Evolutionary conservation across 176 grass and related monocot species (phyloP).

Genomic region (Areca catechu): DNA sequence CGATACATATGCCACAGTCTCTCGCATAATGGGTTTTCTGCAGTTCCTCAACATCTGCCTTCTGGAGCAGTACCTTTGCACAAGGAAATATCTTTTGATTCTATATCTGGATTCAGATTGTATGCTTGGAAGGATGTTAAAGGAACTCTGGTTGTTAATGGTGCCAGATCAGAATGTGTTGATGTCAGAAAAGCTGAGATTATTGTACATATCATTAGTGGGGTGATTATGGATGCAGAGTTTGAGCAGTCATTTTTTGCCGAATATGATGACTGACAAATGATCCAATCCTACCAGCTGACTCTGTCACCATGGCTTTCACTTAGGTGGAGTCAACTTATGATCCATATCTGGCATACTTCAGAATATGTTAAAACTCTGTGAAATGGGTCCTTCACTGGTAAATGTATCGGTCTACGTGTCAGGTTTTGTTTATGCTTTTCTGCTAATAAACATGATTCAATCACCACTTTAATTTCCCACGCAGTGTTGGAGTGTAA

Average conservation of each 20-base stretch:
- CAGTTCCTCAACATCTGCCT: constrained; percentile 38
- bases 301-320: too few species aligned
- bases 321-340: too few species aligned
- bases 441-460: too few species aligned
- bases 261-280: constrained; percentile 18
- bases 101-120: constrained; percentile 60
- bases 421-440: too few species aligned
- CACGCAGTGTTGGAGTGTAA: too few species aligned
- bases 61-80: constrained; percentile 25
- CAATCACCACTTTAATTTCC: too few species aligned
- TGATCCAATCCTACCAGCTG: too few species aligned
- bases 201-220: constrained; percentile 55
- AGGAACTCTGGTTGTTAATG: constrained; percentile 60
- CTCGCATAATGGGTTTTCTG: constrained; percentile 69
- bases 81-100: constrained; percentile 26
- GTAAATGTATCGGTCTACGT: too few species aligned
- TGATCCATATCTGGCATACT: too few species aligned
- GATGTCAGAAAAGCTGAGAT: constrained; percentile 41
- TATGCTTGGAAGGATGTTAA: constrained; percentile 34
- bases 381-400: too few species aligned
- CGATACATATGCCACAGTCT: constrained; percentile 54
- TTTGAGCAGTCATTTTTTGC: constrained; percentile 58
- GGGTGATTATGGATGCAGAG: constrained; percentile 76
- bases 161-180: constrained; percentile 58
- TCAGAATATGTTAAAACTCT: too few species aligned